Evolutionary conservation across 1,284 basidiomycete genomes (phyloP).

Genomic region (Boletellus deceptivus): DNA sequence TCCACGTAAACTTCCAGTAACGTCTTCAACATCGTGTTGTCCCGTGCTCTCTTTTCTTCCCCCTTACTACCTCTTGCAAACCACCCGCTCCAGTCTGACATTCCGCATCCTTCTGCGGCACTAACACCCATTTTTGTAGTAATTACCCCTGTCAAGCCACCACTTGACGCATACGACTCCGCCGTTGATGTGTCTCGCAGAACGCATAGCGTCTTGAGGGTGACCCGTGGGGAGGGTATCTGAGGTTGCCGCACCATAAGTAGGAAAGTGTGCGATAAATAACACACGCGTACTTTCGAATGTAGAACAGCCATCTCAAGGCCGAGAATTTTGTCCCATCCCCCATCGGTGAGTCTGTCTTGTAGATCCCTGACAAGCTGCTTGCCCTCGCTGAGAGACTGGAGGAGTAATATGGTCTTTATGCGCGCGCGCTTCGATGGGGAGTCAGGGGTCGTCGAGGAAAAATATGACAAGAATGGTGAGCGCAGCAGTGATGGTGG

Average conservation of each 20-base stretch:
- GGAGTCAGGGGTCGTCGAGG: slow-evolving; percentile 71
- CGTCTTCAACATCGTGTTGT: slow-evolving; percentile 54
- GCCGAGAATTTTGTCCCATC: slow-evolving; percentile 49
- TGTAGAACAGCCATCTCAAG: slow-evolving; percentile 80
- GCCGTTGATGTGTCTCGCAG: slow-evolving; percentile 74
- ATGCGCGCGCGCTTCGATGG: slow-evolving; percentile 70
- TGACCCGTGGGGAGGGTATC: slow-evolving; percentile 64
- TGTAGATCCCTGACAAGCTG: slow-evolving; percentile 25
- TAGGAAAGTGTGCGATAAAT: neutral
- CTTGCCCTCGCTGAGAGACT: slow-evolving; percentile 48
- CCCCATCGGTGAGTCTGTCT: slow-evolving; percentile 15
- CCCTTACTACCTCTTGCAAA: slow-evolving; percentile 20
- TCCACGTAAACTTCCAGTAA: slow-evolving; percentile 81
- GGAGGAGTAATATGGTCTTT: slow-evolving; percentile 75
- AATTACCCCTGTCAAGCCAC: slow-evolving; percentile 56
- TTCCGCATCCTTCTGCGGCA: slow-evolving; percentile 44
- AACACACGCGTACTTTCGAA: slow-evolving; percentile 58
- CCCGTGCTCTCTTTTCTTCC: slow-evolving; percentile 8
- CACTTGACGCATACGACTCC: slow-evolving; percentile 76
- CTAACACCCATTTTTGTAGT: slow-evolving; percentile 44
- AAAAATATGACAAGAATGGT: slow-evolving; percentile 61
- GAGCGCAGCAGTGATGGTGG: slow-evolving; percentile 24
- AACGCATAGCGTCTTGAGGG: slow-evolving; percentile 65
- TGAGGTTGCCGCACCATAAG: slow-evolving; percentile 26
- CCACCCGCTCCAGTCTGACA: slow-evolving; percentile 33